Base-by-base conservation (phyloP, 352 stramenopile species). In the Phytophthora uliginosa region DNA sequence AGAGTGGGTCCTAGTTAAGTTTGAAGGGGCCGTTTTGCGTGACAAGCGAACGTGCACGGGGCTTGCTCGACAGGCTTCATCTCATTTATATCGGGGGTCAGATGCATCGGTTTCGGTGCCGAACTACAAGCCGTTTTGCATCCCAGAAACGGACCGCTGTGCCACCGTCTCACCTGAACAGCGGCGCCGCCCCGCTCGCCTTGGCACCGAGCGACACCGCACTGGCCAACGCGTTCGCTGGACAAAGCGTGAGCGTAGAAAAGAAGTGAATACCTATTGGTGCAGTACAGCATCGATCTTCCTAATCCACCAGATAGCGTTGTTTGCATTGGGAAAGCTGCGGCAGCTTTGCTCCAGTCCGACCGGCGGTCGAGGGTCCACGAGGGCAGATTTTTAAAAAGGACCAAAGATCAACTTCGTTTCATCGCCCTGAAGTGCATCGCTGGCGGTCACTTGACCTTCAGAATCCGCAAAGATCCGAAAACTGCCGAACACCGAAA, bases 401-500 rank as follows among this genome's bases (percentile, higher is more conserved):
- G 36, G 36, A 5, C 0, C 36, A 15, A 31, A 17, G 36, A 45
- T 45, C 36, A 45, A 45, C 13, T 45, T 45, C 6, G 42, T 50
- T 17, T 17, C 42, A 24, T 50, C 42, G 18, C 42, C 42, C 9
- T 53, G 18, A n/a, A 53, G 47, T 28, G 47, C n/a, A 17, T 9
- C 47, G 18, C n/a, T 51, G 45, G 17, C 18, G 45, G 45, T 18
- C 15, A 15, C 45, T 51, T 51, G 54, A 60, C 36, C 4, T 45
- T 45, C 36, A 45, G 36, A 45, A 42, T 42, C 36, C 36, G n/a
- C 10, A 51, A 45, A 50, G 22, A 50, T 50, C 17, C 18, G 42
- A 51, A 33, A 15, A 45, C 24, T 54, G 42, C 57, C 52, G 52
- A 56, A 17, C 52, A 62, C n/a, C 52, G 38, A 56, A 59, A 24